phyloP scores from a whole-genome alignment of 495 filamentous ascomycete genomes.

The Penicillium desertorum region DNA sequence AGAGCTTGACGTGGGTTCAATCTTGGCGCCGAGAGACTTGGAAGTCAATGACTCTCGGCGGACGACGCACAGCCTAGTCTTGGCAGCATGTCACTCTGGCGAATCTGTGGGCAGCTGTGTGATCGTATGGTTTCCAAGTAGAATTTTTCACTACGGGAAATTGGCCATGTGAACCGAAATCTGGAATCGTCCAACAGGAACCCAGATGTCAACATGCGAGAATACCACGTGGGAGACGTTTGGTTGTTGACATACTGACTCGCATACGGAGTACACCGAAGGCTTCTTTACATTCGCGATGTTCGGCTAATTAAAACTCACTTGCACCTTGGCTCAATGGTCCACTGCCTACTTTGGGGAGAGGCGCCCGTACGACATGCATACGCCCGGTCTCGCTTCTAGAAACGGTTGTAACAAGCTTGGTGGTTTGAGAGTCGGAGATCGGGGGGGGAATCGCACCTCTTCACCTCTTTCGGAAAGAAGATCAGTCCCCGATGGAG shows the following conservation, averaged over 20 bases:
- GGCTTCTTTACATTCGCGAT: background rate
- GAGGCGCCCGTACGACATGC: background rate
- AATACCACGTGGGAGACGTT: background rate
- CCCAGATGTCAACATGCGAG: background rate
- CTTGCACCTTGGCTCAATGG: background rate
- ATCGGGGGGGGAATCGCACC: background rate
- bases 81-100: constrained; percentile 7
- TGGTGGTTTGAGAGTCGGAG: background rate
- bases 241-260: background rate
- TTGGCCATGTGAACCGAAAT: background rate
- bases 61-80: constrained; percentile 8
- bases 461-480: background rate
- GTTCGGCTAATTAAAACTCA: background rate
- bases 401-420: background rate
- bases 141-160: background rate
- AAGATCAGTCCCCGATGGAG: background rate
- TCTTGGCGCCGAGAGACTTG: constrained; percentile 5
- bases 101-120: background rate
- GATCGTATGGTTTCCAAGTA: background rate
- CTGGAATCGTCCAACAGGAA: background rate
- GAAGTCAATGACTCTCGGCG: constrained; percentile 8
- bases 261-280: background rate
- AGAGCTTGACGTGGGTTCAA: constrained; percentile 9
- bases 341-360: background rate
- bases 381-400: background rate